These are phyloP conservation scores for Colletotrichum sansevieriae DNA, from an alignment of 2,329 filamentous ascomycete genomes.

Conservation along the genomic window DNA sequence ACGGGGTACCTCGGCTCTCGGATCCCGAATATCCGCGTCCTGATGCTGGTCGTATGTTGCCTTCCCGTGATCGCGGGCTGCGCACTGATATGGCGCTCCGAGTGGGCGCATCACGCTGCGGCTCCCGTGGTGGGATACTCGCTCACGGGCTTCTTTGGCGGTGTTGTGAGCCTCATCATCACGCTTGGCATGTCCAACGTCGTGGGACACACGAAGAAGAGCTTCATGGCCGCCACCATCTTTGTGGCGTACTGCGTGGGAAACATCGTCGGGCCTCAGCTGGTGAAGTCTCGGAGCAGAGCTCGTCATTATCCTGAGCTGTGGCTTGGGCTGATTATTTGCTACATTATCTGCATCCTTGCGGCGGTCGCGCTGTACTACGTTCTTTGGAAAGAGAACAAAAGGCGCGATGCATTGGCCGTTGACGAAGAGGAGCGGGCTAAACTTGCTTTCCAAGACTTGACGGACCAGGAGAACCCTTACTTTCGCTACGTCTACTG, in stretches of 20 bases:
- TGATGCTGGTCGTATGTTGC: constrained; percentile 75
- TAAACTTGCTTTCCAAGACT: constrained; percentile 74
- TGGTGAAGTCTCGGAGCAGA: constrained; percentile 77
- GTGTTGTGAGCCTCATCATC: constrained; percentile 72
- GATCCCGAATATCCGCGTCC: constrained; percentile 72
- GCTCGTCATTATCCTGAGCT: constrained; percentile 76
- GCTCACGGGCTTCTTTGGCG: constrained; percentile 80
- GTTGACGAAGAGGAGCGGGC: constrained; percentile 73
- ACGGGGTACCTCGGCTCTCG: constrained; percentile 74
- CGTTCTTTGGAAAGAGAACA: constrained; percentile 72
- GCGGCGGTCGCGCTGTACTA: constrained; percentile 68
- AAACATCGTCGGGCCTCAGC: constrained; percentile 81
- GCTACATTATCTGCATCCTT: constrained; percentile 76
- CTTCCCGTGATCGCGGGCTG: constrained; percentile 82
- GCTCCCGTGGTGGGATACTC: constrained; percentile 79
- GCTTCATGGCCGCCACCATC: constrained; percentile 78
- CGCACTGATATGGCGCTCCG: constrained; percentile 78
- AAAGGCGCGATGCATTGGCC: constrained; percentile 58
- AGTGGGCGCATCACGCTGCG: constrained; percentile 73
- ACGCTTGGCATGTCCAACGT: constrained; percentile 74
- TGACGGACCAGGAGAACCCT: constrained; percentile 77
- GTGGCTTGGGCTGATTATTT: constrained; percentile 77
- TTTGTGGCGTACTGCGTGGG: constrained; percentile 83
- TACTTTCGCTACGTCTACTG: constrained; percentile 71
- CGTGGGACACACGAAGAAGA: constrained; percentile 83